Evolutionary conservation across 257 asterid species (phyloP).

Genomic region (Plantago elongata): DNA sequence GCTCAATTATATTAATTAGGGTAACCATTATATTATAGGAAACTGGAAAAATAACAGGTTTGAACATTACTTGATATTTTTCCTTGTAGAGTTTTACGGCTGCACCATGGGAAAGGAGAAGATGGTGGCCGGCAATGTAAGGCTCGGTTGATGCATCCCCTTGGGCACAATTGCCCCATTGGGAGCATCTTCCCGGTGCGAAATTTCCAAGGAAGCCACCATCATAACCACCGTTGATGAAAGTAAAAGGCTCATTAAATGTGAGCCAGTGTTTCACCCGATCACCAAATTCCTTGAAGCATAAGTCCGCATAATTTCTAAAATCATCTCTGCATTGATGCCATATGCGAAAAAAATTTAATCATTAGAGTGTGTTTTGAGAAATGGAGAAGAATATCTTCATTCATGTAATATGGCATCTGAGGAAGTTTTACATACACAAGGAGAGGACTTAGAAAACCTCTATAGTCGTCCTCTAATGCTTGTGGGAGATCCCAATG

Average conservation of each 20-base stretch:
- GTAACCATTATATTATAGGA: no score
- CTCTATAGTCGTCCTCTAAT: slow-evolving; percentile 59
- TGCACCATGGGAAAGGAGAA: slow-evolving; percentile 48
- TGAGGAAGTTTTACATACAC: slow-evolving; percentile 36
- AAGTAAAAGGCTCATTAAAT: slow-evolving; percentile 41
- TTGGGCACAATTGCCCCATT: slow-evolving; percentile 31
- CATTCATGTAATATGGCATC: neutral
- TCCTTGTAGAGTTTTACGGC: slow-evolving; percentile 34
- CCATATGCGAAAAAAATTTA: no score
- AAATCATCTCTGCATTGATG: slow-evolving; percentile 41
- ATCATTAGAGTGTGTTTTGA: no score
- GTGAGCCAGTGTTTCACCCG: slow-evolving; percentile 61
- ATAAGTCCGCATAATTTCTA: slow-evolving; percentile 38
- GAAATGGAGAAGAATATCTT: neutral
- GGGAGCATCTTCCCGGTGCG: slow-evolving; percentile 58
- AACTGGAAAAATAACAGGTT: no score
- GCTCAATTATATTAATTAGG: neutral
- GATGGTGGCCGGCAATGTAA: slow-evolving; percentile 46
- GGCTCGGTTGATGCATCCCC: slow-evolving; percentile 63
- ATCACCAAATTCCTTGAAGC: slow-evolving; percentile 59
- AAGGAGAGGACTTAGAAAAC: slow-evolving; percentile 49
- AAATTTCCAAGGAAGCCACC: slow-evolving; percentile 20
- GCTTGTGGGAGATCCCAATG: slow-evolving; percentile 87
- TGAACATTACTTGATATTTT: slow-evolving; percentile 37
- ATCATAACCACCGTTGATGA: slow-evolving; percentile 38